A percentile compares a stretch with the other conserved stretches of the same genome.
phyloP scores from a whole-genome alignment of 1,284 basidiomycete species.

The Ceratobasidium theobromae region DNA sequence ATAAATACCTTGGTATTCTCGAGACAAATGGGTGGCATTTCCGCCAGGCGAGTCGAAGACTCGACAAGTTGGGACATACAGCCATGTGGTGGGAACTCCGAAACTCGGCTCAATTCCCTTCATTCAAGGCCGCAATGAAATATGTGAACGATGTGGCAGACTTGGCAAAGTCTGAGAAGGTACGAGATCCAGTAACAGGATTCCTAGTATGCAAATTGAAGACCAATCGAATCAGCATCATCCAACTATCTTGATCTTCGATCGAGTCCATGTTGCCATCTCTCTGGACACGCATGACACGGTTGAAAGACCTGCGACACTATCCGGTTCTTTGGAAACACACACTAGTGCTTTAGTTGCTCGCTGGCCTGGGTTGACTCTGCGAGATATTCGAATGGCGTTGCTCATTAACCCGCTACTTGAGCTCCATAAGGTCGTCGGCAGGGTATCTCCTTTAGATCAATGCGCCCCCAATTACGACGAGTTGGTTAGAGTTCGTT shows the following conservation, averaged over 20 bases:
- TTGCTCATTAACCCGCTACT: constrained; percentile 41
- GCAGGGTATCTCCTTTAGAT: constrained; percentile 35
- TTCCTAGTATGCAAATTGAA: neutral
- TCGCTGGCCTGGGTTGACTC: constrained; percentile 49
- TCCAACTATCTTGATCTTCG: constrained; percentile 41
- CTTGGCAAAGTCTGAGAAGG: constrained; percentile 43
- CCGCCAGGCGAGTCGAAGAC: constrained; percentile 38
- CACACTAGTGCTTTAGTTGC: constrained; percentile 34
- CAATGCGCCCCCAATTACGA: neutral
- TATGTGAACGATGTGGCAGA: constrained; percentile 42
- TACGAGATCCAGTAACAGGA: constrained; percentile 38
- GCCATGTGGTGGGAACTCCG: constrained; percentile 17
- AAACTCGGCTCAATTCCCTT: constrained; percentile 37
- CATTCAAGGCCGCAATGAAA: constrained; percentile 37
- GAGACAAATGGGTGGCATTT: constrained; percentile 41
- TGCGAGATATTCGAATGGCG: constrained; percentile 57
- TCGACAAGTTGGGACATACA: constrained; percentile 37
- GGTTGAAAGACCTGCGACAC: constrained; percentile 4
- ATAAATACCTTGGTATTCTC: constrained; percentile 42
- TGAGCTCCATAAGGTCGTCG: neutral
- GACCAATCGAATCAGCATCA: constrained; percentile 34
- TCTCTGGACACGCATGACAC: constrained; percentile 32
- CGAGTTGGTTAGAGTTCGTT: constrained; percentile 20
- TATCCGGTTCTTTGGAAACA: constrained; percentile 32
- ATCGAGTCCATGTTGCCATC: constrained; percentile 46